Evolutionary conservation across 2,329 filamentous ascomycete genomes (phyloP).

Genomic region (Rhynchosporium agropyri): DNA sequence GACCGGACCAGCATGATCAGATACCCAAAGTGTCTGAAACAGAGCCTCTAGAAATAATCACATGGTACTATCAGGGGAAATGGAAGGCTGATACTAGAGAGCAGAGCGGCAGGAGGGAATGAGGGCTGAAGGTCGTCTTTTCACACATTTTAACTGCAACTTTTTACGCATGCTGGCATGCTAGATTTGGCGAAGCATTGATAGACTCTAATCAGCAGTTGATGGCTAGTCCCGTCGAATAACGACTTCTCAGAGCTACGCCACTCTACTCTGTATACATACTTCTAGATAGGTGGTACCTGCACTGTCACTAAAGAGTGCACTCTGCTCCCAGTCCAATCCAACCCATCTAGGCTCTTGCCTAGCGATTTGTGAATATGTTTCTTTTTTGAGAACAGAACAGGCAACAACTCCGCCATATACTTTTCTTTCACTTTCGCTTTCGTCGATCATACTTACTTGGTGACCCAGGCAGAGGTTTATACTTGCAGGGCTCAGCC

Average conservation of each 20-base stretch:
- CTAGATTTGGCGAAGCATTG: neutral
- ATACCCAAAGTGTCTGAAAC: neutral
- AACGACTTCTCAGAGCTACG: neutral
- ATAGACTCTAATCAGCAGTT: slow-evolving; percentile 8
- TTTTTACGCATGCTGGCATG: too few relatives aligned
- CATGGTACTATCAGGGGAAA: slow-evolving; percentile 17
- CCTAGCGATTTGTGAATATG: too few relatives aligned
- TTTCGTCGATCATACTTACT: slow-evolving; percentile 4
- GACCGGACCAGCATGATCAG: neutral
- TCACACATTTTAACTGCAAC: too few relatives aligned
- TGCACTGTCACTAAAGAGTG: neutral
- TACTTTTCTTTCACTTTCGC: neutral
- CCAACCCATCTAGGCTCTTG: too few relatives aligned
- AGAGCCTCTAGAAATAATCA: neutral
- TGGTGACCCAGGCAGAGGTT: slow-evolving; percentile 5
- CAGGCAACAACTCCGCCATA: neutral
- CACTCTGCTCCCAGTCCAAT: neutral
- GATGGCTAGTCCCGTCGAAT: neutral
- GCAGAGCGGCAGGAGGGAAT: too few relatives aligned
- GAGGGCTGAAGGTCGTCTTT: neutral
- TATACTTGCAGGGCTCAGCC: slow-evolving; percentile 1
- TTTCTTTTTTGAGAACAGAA: too few relatives aligned
- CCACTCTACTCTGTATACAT: neutral
- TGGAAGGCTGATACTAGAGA: neutral
- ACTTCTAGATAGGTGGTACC: neutral